Conservation (phyloP, 495 filamentous ascomycete genomes). For the Sporormia fimetaria region DNA sequence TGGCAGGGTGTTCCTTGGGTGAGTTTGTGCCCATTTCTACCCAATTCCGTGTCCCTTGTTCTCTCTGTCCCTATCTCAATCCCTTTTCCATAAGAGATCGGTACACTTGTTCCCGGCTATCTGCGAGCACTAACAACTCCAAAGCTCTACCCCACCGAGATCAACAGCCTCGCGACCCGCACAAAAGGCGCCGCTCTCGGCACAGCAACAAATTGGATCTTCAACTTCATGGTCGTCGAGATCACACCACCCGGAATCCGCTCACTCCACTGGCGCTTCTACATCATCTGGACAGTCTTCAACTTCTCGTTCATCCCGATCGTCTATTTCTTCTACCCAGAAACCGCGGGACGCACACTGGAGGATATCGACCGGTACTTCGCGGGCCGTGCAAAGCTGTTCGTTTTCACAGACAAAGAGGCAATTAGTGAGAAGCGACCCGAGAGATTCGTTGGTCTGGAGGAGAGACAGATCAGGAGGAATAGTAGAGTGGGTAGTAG, state of each 20-base stretch:
- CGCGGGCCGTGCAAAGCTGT: conserved; percentile 30
- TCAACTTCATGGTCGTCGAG: conserved; percentile 48
- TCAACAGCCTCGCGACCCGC: conserved; percentile 47
- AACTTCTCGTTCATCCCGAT: conserved; percentile 47
- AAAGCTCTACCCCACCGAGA: conserved; percentile 52
- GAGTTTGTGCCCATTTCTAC: conserved; percentile 21
- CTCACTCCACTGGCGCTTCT: conserved; percentile 51
- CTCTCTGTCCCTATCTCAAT: conserved; percentile 45
- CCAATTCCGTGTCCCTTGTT: conserved; percentile 41
- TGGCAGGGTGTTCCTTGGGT: conserved; percentile 26
- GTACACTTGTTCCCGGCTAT: no score
- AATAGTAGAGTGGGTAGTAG: conserved; percentile 15
- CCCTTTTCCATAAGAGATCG: no score
- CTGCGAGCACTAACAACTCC: conserved; percentile 41
- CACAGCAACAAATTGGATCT: conserved; percentile 52
- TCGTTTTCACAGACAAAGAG: conserved; percentile 35
- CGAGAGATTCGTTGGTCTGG: conserved; percentile 6
- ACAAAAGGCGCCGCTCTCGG: conserved; percentile 45
- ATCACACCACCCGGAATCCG: conserved; percentile 51
- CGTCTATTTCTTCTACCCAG: conserved; percentile 52
- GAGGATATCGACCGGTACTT: conserved; percentile 44
- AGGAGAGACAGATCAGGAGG: conserved; percentile 9
- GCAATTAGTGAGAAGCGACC: conserved; percentile 34
- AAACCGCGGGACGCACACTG: conserved; percentile 44
- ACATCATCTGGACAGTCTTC: conserved; percentile 53